Base-by-base conservation (phyloP, 2,329 filamentous ascomycete genomes). In the Trichoderma simmonsii region DNA sequence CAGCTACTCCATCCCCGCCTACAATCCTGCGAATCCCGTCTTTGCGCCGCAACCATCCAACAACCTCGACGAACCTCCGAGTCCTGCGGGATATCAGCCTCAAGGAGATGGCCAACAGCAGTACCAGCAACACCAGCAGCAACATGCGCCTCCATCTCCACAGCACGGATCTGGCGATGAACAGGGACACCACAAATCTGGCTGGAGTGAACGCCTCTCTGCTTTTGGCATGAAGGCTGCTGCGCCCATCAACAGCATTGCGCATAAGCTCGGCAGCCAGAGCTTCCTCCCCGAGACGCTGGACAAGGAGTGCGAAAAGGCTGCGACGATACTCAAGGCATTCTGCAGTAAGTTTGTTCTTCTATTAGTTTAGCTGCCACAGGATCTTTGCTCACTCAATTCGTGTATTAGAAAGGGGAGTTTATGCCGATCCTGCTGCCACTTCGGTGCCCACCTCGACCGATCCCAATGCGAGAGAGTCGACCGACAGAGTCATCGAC, bases 221-320 rank as follows among this genome's bases (percentile, higher is more conserved):
- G 76, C 76, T 32, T 76, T 81, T 21, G 77, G 79, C 76, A 76
- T 80, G 43, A 85, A 86, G 77, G 85, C 85, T 5, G 92, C 92
- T 6, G 89, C 87, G 0, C 93, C 94, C 3, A 90, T 97, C 78
- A 97, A 97, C 79, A 90, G 87, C 73, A 81, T 97, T 26, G 93
- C 91, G 18, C 94, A 97, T 82, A 94, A 92, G 81, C 85, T 97
- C 48, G 94, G 94, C n/a, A 83, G 82, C 62, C 94, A 97, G 81
- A 92, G 93, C 26, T 97, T 97, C 81, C 92, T 95, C 88, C 94
- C 94, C 1, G 93, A 92, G 70, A 91, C 91, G 1, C 85, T 97
- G 75, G 94, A 97, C 79, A 94, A 94, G 81, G 95, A 97, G 83
- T 92, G 92, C 76, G 94, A 97, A 82, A 97, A 97, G 84, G 93